A percentile compares a stretch with the other conserved stretches of the same genome.
Conservation (phyloP, 2,329 filamentous ascomycete genomes). For the Fusarium chaquense region DNA sequence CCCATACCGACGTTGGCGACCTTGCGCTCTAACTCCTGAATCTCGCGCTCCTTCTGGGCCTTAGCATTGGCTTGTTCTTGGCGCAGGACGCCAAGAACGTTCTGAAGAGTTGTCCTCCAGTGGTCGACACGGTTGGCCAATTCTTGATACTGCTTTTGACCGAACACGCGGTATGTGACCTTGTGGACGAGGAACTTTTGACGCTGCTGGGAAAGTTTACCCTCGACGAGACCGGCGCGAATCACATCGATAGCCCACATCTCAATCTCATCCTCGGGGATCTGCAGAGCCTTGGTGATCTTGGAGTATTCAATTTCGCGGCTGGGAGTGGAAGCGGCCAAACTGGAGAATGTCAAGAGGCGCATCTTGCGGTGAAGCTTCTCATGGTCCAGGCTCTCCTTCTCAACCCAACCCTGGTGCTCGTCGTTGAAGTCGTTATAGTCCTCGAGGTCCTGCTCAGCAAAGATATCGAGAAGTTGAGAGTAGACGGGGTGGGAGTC, state of each 20-base stretch:
- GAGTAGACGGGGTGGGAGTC: constrained; percentile 87
- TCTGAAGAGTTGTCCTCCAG: constrained; percentile 85
- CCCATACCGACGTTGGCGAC: constrained; percentile 59
- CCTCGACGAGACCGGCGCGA: constrained; percentile 93
- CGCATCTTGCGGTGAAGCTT: constrained; percentile 95
- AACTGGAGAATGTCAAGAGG: constrained; percentile 89
- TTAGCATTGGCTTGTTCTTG: constrained; percentile 84
- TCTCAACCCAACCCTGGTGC: constrained; percentile 86
- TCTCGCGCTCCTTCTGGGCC: constrained; percentile 81
- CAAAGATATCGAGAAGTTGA: constrained; percentile 95
- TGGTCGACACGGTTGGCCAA: constrained; percentile 90
- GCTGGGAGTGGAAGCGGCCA: constrained; percentile 84
- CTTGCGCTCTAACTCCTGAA: constrained; percentile 78
- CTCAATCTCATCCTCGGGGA: constrained; percentile 87
- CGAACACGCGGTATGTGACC: constrained; percentile 95
- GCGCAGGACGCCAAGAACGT: constrained; percentile 82
- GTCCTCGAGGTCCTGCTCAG: constrained; percentile 92
- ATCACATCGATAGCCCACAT: constrained; percentile 99
- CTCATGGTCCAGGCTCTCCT: constrained; percentile 77
- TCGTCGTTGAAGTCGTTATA: constrained; percentile 96
- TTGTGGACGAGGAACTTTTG: constrained; percentile 95
- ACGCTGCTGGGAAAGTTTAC: constrained; percentile 93
- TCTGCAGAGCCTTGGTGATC: constrained; percentile 87
- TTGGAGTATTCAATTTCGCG: constrained; percentile 89
- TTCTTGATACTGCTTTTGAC: constrained; percentile 98